Conservation (phyloP, 345 rosid species). For the Citropsis articulata region DNA sequence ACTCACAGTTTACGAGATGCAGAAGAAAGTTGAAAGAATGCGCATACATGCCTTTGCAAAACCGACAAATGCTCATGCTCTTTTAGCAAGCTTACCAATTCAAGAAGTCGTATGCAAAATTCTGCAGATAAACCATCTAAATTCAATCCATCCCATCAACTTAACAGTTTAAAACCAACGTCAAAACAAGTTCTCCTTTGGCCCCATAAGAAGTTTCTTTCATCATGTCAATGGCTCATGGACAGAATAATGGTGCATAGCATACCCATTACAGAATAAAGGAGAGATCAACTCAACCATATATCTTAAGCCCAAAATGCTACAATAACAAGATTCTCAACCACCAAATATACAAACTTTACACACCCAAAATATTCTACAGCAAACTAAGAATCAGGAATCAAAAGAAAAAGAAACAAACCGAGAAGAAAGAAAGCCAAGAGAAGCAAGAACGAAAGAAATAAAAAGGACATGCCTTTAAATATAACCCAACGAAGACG, state of each 20-base stretch:
- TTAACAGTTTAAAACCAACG: not conserved
- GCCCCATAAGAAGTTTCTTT: not conserved
- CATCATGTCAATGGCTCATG: too few species aligned
- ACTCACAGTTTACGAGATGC: too few species aligned
- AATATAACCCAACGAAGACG: too few species aligned
- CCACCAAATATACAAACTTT: too few species aligned
- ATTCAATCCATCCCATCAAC: not conserved
- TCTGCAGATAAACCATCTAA: not conserved
- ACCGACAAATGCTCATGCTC: not conserved
- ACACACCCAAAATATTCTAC: too few species aligned
- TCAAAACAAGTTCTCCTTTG: not conserved
- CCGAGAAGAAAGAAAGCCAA: too few species aligned
- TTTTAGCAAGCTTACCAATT: not conserved
- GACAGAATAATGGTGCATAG: not conserved
- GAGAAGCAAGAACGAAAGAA: too few species aligned
- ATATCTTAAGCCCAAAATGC: too few species aligned
- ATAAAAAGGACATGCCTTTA: too few species aligned
- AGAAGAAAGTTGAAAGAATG: not conserved
- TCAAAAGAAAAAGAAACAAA: too few species aligned
- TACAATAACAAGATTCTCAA: too few species aligned
- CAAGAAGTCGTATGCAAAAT: not conserved
- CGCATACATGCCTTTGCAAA: not conserved
- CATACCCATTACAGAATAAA: not conserved
- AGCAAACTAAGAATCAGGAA: too few species aligned
- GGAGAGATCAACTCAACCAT: not conserved